Percentiles rank a stretch among this genome's conserved stretches.
Conservation (phyloP, 2,329 filamentous ascomycete species). For the Pseudopyricularia javanii region DNA sequence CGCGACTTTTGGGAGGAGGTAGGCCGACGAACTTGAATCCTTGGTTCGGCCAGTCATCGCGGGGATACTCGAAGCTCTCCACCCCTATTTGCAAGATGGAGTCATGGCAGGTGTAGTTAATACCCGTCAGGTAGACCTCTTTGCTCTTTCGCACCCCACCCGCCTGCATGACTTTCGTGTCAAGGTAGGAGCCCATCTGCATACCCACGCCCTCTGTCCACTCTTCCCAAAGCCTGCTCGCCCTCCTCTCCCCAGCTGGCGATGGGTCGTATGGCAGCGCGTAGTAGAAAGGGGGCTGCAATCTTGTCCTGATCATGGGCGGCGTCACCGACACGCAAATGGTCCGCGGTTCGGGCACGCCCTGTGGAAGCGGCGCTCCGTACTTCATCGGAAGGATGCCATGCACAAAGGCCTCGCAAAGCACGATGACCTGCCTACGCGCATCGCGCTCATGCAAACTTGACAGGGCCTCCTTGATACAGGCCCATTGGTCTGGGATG, state of each 20-base stretch:
- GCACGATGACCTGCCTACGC: conserved; percentile 12
- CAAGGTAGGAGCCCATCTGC: conserved; percentile 14
- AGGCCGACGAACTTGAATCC: conserved; percentile 22
- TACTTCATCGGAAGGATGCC: conserved; percentile 20
- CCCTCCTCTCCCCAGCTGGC: conserved; percentile 11
- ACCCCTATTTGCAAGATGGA: conserved; percentile 23
- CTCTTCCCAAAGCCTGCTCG: conserved; percentile 15
- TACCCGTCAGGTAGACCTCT: conserved; percentile 16
- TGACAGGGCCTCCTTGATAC: conserved; percentile 15
- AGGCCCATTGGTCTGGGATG: conserved; percentile 20
- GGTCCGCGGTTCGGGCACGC: conserved; percentile 11
- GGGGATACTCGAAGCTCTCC: conserved; percentile 23
- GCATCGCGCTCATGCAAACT: conserved; percentile 11
- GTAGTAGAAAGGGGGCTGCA: conserved; percentile 20
- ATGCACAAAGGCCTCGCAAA: conserved; percentile 22
- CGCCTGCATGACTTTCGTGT: conserved; percentile 14
- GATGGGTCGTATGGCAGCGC: conserved; percentile 17
- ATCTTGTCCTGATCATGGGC: conserved; percentile 20
- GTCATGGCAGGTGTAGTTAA: conserved; percentile 21
- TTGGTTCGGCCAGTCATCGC: conserved; percentile 18
- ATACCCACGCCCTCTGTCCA: conserved; percentile 12
- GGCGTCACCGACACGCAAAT: conserved; percentile 23
- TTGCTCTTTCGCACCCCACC: conserved; percentile 11
- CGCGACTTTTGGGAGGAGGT: conserved; percentile 1
- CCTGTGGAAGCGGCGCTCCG: conserved; percentile 14